A percentile compares a stretch with the other conserved stretches of the same genome.
phyloP scores from a whole-genome alignment of 2,329 filamentous ascomycete genomes.

The Cladosporium velox region DNA sequence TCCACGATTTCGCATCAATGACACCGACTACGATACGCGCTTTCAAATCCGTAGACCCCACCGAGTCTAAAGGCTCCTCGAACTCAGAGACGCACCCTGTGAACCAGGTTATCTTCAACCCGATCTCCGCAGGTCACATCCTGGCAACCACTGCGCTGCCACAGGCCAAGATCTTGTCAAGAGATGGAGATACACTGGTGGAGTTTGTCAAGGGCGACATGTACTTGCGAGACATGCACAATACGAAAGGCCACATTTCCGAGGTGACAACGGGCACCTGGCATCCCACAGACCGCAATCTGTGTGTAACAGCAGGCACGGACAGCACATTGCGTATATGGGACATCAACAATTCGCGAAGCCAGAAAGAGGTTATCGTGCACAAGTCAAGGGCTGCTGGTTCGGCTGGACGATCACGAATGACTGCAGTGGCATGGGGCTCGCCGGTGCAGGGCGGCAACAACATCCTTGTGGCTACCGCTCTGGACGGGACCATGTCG shows the following conservation, averaged over 20 bases:
- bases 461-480: conserved; percentile 77
- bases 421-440: conserved; percentile 91
- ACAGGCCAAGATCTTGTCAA: conserved; percentile 83
- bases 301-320: conserved; percentile 87
- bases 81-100: conserved; percentile 83
- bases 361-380: conserved; percentile 90
- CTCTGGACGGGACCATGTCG: conserved; percentile 83
- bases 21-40: conserved; percentile 91
- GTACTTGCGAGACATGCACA: conserved; percentile 96
- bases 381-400: conserved; percentile 92
- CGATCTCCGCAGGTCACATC: conserved; percentile 74
- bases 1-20: conserved; percentile 95
- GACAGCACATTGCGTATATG: conserved; percentile 96
- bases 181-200: conserved; percentile 81
- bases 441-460: conserved; percentile 72
- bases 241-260: conserved; percentile 94
- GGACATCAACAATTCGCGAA: conserved; percentile 89
- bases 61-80: conserved; percentile 70
- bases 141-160: conserved; percentile 86
- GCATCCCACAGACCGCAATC: conserved; percentile 82
- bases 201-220: conserved; percentile 98
- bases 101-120: conserved; percentile 84
- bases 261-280: conserved; percentile 88
- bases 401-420: conserved; percentile 84
- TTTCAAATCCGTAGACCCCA: conserved; percentile 90